Conservation (phyloP, 140 eudicot species). For the Anethum foeniculum region DNA sequence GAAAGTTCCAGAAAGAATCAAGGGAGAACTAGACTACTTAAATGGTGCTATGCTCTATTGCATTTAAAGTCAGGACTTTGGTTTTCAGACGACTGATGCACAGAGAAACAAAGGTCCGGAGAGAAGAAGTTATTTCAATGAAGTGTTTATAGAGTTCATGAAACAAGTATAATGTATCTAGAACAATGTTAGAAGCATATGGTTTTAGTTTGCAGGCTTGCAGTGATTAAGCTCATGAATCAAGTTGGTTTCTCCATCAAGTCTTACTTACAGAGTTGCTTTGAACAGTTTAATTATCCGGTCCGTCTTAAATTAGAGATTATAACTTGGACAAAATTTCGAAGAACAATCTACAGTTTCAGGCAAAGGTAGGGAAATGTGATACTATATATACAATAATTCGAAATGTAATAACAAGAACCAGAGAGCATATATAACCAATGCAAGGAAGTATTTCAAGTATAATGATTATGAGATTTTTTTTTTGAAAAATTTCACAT, state of each 20-base stretch:
- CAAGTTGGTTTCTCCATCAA: background rate
- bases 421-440: background rate
- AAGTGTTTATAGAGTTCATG: background rate
- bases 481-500: background rate
- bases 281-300: background rate
- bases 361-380: no score
- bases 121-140: background rate
- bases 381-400: no score
- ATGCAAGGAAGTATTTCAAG: background rate
- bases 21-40: conserved; percentile 58
- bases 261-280: background rate
- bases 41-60: conserved; percentile 57
- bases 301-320: background rate
- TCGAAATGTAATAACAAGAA: background rate
- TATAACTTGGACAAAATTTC: background rate
- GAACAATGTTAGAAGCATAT: conserved; percentile 2
- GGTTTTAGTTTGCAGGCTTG: conserved; percentile 9
- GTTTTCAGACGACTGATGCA: background rate
- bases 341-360: background rate
- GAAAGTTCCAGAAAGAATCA: conserved; percentile 50
- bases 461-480: background rate
- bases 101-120: background rate
- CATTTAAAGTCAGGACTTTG: conserved; percentile 12
- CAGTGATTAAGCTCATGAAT: background rate
- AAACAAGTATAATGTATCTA: background rate